Conservation (phyloP, 768 basidiomycete genomes). For the Lanmaoa rubissima region DNA sequence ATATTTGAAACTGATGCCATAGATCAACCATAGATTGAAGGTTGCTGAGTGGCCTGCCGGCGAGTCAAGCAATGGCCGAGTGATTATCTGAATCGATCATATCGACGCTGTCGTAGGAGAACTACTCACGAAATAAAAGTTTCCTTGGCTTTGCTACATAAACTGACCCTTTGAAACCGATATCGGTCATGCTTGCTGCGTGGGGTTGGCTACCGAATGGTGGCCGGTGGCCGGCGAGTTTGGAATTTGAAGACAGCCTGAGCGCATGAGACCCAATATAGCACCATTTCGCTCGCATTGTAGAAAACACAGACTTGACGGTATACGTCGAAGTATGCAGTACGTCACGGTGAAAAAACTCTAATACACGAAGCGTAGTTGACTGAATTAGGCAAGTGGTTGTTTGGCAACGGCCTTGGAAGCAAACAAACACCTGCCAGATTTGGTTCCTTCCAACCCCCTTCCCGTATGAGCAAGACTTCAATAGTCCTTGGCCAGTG, state of each 20-base stretch:
- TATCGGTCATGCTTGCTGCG: neutral
- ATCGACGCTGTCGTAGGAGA: neutral
- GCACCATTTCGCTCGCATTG: neutral
- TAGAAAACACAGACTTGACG: neutral
- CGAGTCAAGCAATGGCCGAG: neutral
- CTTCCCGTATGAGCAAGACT: constrained; percentile 5
- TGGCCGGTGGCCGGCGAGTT: no score
- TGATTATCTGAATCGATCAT: neutral
- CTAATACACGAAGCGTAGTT: neutral
- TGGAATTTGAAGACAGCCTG: neutral
- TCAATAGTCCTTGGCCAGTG: neutral
- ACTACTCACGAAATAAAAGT: neutral
- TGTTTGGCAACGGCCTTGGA: constrained; percentile 31
- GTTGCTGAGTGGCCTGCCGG: neutral
- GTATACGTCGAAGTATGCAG: neutral
- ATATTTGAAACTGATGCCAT: constrained; percentile 11
- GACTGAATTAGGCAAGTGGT: constrained; percentile 2
- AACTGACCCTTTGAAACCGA: no score
- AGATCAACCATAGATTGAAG: no score
- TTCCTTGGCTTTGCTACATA: neutral
- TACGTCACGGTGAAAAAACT: neutral
- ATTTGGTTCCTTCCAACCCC: constrained; percentile 5
- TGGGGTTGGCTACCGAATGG: neutral
- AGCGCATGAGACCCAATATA: neutral
- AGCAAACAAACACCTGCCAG: constrained; percentile 28